Evolutionary conservation across 306 rosid species (phyloP).

Genomic region (Quercus berberidifolia): DNA sequence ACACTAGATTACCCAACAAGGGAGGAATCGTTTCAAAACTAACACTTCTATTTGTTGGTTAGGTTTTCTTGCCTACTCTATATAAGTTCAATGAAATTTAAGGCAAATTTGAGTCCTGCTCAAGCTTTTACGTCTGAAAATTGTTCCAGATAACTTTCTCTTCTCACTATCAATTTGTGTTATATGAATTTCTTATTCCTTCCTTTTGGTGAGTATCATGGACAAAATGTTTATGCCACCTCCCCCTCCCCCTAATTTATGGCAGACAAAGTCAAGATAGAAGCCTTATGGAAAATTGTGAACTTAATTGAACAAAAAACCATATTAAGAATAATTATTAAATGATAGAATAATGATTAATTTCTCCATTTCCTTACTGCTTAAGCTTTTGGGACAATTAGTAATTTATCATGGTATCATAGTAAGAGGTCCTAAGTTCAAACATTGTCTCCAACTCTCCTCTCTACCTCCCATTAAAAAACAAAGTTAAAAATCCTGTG

Average conservation of each 20-base stretch:
- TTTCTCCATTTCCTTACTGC: too few relatives aligned
- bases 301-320: neutral
- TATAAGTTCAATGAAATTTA: neutral
- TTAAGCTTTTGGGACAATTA: too few relatives aligned
- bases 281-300: neutral
- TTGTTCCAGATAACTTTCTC: neutral
- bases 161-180: neutral
- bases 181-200: neutral
- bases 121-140: neutral
- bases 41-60: neutral
- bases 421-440: too few relatives aligned
- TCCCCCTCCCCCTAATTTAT: neutral
- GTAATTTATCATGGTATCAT: too few relatives aligned
- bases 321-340: neutral
- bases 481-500: too few relatives aligned
- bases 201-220: neutral
- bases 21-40: neutral
- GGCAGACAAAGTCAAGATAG: neutral
- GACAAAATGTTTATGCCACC: neutral
- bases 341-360: too few relatives aligned
- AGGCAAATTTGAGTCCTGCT: neutral
- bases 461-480: too few relatives aligned
- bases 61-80: neutral
- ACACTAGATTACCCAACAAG: neutral
- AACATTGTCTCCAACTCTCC: too few relatives aligned